A percentile compares a stretch with the other conserved stretches of the same genome.
Conservation (phyloP, 345 rosid genomes). For the Rhizophora apiculata region DNA sequence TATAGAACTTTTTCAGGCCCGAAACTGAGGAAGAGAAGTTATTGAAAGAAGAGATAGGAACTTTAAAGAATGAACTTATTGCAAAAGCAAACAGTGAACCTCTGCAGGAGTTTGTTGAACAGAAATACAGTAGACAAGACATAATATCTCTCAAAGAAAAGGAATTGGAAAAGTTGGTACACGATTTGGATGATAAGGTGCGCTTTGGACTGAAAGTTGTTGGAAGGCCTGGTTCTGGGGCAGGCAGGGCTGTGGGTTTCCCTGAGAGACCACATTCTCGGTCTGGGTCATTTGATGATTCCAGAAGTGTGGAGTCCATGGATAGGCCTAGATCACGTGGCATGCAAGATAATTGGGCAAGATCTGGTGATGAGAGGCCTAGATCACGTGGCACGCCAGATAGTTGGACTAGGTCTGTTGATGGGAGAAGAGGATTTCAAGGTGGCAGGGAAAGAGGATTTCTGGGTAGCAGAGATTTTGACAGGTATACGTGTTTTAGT, state of each 20-base stretch:
- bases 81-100: slow-evolving; percentile 34
- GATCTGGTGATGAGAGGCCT: slow-evolving; percentile 71
- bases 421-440: slow-evolving; percentile 72
- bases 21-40: slow-evolving; percentile 74
- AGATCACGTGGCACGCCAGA: slow-evolving; percentile 71
- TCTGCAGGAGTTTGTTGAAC: slow-evolving; percentile 33
- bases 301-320: slow-evolving; percentile 53
- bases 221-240: slow-evolving; percentile 80
- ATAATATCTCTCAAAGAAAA: slow-evolving; percentile 56
- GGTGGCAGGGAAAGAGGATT: slow-evolving; percentile 85
- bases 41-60: slow-evolving; percentile 65
- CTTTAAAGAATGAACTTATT: slow-evolving; percentile 38
- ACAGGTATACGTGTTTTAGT: slow-evolving; percentile 49
- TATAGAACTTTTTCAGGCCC: slow-evolving; percentile 52
- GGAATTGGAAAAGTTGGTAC: slow-evolving; percentile 55
- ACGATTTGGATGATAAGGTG: slow-evolving; percentile 73
- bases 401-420: slow-evolving; percentile 59
- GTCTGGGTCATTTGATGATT: slow-evolving; percentile 67
- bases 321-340: slow-evolving; percentile 86
- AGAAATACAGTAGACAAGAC: slow-evolving; percentile 35
- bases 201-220: slow-evolving; percentile 67
- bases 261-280: slow-evolving; percentile 75
- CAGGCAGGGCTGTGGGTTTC: slow-evolving; percentile 56
- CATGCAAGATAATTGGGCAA: slow-evolving; percentile 57
- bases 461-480: slow-evolving; percentile 58